Evolutionary conservation across 2,329 filamentous ascomycete species (phyloP).

Genomic region (Cyphellophora europaea): DNA sequence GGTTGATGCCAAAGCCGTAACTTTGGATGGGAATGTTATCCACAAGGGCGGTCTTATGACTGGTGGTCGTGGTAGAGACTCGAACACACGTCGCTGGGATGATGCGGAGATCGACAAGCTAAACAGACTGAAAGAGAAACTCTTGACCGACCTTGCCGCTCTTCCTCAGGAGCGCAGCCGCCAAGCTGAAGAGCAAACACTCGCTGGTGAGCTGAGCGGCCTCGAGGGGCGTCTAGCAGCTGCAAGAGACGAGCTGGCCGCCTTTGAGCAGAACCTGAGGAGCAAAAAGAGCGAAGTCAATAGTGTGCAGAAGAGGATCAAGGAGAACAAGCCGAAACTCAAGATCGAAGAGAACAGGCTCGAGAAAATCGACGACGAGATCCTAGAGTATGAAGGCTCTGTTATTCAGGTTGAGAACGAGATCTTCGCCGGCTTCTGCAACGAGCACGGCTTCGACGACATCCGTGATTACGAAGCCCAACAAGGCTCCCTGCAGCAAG

Average conservation of each 20-base stretch:
- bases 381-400: slow-evolving; percentile 49
- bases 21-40: slow-evolving; percentile 89
- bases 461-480: slow-evolving; percentile 91
- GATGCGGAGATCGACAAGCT: slow-evolving; percentile 82
- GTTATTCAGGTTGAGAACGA: slow-evolving; percentile 80
- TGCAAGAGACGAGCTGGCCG: slow-evolving; percentile 64
- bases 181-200: slow-evolving; percentile 65
- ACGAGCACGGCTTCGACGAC: slow-evolving; percentile 73
- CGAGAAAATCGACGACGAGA: slow-evolving; percentile 48
- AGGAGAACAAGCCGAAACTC: slow-evolving; percentile 69
- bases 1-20: slow-evolving; percentile 88
- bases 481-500: slow-evolving; percentile 84
- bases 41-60: slow-evolving; percentile 97
- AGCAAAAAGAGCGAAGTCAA: slow-evolving; percentile 78
- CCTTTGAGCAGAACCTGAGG: slow-evolving; percentile 70
- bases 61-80: slow-evolving; percentile 74
- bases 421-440: slow-evolving; percentile 78
- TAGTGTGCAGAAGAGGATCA: slow-evolving; percentile 62
- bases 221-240: slow-evolving; percentile 68
- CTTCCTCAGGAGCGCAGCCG: slow-evolving; percentile 71
- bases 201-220: slow-evolving; percentile 70
- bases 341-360: slow-evolving; percentile 62
- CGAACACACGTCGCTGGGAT: slow-evolving; percentile 73
- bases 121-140: slow-evolving; percentile 64
- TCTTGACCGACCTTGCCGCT: slow-evolving; percentile 66